Conservation (phyloP, 768 basidiomycete genomes). For the Boletus pseudo-olivaceus region DNA sequence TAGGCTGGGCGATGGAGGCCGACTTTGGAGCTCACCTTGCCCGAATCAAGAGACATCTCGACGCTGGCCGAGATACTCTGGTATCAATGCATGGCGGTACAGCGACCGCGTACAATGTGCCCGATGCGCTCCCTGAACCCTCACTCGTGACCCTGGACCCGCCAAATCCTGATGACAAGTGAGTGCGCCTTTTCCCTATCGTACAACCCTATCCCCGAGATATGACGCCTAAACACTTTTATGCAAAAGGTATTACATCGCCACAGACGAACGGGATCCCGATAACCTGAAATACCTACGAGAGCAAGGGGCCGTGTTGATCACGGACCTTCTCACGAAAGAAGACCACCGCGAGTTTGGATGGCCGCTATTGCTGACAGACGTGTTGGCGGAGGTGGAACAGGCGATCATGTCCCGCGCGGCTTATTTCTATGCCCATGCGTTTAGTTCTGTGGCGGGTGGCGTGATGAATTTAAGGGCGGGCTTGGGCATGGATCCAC, state of each 20-base stretch:
- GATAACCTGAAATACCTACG: conserved; percentile 31
- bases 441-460: conserved; percentile 38
- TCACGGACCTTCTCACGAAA: conserved; percentile 41
- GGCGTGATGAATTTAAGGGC: conserved; percentile 42
- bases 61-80: conserved; percentile 14
- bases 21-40: conserved; percentile 32
- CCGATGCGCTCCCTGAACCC: conserved; percentile 15
- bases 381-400: conserved; percentile 41
- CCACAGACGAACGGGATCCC: conserved; percentile 42
- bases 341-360: conserved; percentile 38
- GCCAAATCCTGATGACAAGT: conserved; percentile 24
- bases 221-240: background rate
- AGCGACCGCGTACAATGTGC: conserved; percentile 20
- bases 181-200: background rate
- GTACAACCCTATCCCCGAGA: background rate
- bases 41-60: conserved; percentile 30
- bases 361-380: conserved; percentile 43
- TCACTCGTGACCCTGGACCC: conserved; percentile 24
- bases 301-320: conserved; percentile 36
- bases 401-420: conserved; percentile 37
- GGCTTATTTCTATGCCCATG: conserved; percentile 42
- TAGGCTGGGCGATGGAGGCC: conserved; percentile 35
- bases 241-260: conserved; percentile 33
- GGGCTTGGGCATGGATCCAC: conserved; percentile 37
- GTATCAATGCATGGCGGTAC: conserved; percentile 20